Evolutionary conservation across 2,329 filamentous ascomycete species (phyloP).

Genomic region (Fusarium sp.): DNA sequence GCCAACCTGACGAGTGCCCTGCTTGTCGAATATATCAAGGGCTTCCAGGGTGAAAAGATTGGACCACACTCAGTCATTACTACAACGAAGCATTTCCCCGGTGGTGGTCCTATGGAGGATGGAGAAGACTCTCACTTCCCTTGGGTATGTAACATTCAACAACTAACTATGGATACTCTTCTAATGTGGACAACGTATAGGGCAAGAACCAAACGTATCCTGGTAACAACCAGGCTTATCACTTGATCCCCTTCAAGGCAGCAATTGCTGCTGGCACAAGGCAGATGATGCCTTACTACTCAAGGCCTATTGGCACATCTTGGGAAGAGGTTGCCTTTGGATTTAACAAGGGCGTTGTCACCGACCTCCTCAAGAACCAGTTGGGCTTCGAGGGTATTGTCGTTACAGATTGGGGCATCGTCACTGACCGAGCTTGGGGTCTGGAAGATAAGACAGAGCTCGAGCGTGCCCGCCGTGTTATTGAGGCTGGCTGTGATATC

Average conservation of each 20-base stretch:
- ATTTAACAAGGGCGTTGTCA: slow-evolving; percentile 64
- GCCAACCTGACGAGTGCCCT: slow-evolving; percentile 53
- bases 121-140: slow-evolving; percentile 65
- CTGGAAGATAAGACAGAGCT: slow-evolving; percentile 56
- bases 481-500: slow-evolving; percentile 64
- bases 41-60: slow-evolving; percentile 59
- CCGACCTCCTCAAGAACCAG: slow-evolving; percentile 58
- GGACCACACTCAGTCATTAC: slow-evolving; percentile 58
- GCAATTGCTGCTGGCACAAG: slow-evolving; percentile 61
- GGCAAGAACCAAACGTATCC: slow-evolving; percentile 65
- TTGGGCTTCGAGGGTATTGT: slow-evolving; percentile 65
- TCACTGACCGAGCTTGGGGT: slow-evolving; percentile 65
- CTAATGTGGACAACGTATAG: slow-evolving; percentile 33
- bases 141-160: slow-evolving; percentile 34
- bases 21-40: slow-evolving; percentile 59
- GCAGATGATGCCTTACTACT: slow-evolving; percentile 66
- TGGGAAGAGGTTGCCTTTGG: slow-evolving; percentile 61
- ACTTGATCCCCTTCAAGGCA: slow-evolving; percentile 62
- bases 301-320: slow-evolving; percentile 58
- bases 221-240: slow-evolving; percentile 60
- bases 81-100: slow-evolving; percentile 66
- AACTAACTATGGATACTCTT: slow-evolving; percentile 23
- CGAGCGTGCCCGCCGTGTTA: slow-evolving; percentile 49
- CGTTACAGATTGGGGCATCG: slow-evolving; percentile 64
- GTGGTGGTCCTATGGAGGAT: slow-evolving; percentile 59